Evolutionary conservation across 2,329 filamentous ascomycete genomes (phyloP).

Genomic region (Microthyrium microscopicum): DNA sequence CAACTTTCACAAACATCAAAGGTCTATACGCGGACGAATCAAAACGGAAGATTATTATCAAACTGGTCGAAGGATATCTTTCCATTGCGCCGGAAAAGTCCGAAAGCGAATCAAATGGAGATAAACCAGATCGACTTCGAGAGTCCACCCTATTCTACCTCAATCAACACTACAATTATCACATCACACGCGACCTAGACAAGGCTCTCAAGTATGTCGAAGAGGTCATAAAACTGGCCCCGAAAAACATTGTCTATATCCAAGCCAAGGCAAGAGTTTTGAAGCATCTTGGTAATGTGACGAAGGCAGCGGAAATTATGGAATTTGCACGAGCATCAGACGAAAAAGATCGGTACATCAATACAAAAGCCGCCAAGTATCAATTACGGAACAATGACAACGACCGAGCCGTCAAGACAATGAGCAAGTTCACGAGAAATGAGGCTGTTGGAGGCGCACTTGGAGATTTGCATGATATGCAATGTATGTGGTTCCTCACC

Average conservation of each 20-base stretch:
- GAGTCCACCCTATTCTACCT: slow-evolving; percentile 81
- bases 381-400: slow-evolving; percentile 85
- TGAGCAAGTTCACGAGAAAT: slow-evolving; percentile 85
- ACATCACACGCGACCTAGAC: slow-evolving; percentile 63
- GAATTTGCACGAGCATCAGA: slow-evolving; percentile 73
- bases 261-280: slow-evolving; percentile 92
- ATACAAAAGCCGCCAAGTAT: slow-evolving; percentile 95
- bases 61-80: slow-evolving; percentile 64
- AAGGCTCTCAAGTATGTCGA: slow-evolving; percentile 75
- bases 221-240: slow-evolving; percentile 62
- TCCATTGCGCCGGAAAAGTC: slow-evolving; percentile 36
- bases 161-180: slow-evolving; percentile 92
- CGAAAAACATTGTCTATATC: slow-evolving; percentile 74
- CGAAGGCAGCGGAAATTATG: slow-evolving; percentile 74
- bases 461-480: slow-evolving; percentile 90
- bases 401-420: slow-evolving; percentile 68
- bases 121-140: slow-evolving; percentile 42
- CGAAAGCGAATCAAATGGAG: slow-evolving; percentile 31
- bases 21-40: slow-evolving; percentile 63
- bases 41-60: slow-evolving; percentile 64
- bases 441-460: slow-evolving; percentile 78
- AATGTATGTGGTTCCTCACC: slow-evolving; percentile 91
- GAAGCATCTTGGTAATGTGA: slow-evolving; percentile 71
- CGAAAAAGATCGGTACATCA: slow-evolving; percentile 87
- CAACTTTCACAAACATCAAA: slow-evolving; percentile 93